Evolutionary conservation across 345 rosid species (phyloP).

Genomic region (Citrus trifoliata): DNA sequence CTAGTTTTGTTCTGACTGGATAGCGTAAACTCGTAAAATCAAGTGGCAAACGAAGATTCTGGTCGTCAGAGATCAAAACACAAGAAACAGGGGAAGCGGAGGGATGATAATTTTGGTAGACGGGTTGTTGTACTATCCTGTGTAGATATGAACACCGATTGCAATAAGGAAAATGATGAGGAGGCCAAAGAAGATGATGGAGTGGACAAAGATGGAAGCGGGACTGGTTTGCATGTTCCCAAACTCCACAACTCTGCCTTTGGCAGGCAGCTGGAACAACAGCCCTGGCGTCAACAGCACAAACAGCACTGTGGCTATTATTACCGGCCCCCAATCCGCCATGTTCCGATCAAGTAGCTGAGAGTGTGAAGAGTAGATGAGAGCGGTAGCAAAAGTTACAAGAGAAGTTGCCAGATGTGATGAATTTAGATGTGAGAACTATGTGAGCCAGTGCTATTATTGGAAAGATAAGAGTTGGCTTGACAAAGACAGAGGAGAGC

Average conservation of each 20-base stretch:
- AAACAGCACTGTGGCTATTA: slow-evolving; percentile 52
- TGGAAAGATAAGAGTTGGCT: not conserved
- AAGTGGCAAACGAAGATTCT: not conserved
- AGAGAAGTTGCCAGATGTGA: not conserved
- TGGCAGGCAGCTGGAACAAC: slow-evolving; percentile 62
- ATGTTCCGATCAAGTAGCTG: slow-evolving; percentile 10
- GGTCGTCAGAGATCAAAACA: not conserved
- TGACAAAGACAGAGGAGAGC: not conserved
- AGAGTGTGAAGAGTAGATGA: not conserved
- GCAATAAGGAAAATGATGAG: slow-evolving; percentile 43
- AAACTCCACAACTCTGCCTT: slow-evolving; percentile 40
- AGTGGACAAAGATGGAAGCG: slow-evolving; percentile 40
- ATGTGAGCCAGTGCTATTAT: not conserved
- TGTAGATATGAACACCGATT: slow-evolving; percentile 45
- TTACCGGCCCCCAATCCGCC: slow-evolving; percentile 68
- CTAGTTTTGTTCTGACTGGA: not conserved
- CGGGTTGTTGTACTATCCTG: slow-evolving; percentile 10
- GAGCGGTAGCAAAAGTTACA: not conserved
- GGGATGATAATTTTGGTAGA: not conserved
- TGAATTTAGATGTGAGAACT: not conserved
- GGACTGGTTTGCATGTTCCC: slow-evolving; percentile 45
- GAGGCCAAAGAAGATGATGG: slow-evolving; percentile 36
- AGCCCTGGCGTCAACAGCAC: slow-evolving; percentile 57
- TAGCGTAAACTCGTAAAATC: not conserved
- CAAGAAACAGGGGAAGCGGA: not conserved